Conservation (phyloP, 768 basidiomycete species). For the Mycena floridula region DNA sequence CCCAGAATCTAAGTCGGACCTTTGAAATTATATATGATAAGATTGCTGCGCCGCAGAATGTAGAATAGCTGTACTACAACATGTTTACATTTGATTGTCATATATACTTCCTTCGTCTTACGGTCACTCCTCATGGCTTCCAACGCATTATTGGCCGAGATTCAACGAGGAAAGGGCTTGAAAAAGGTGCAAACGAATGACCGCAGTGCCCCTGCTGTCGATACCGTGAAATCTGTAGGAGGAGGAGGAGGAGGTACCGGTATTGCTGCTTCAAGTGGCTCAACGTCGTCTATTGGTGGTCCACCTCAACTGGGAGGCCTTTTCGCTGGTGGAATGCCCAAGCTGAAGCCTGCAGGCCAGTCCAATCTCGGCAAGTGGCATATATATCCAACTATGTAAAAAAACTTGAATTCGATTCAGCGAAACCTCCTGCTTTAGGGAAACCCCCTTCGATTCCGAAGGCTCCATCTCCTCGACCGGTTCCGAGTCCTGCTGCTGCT, state of each 20-base stretch:
- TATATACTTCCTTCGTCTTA: too few relatives aligned
- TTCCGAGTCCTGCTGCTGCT: conserved; percentile 19
- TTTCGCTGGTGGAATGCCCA: conserved; percentile 91
- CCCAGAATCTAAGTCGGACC: too few relatives aligned
- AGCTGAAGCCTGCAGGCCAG: conserved; percentile 75
- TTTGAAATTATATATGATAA: too few relatives aligned
- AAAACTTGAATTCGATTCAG: conserved; percentile 26
- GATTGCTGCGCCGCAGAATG: too few relatives aligned
- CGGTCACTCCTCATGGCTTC: conserved; percentile 70
- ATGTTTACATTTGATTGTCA: too few relatives aligned
- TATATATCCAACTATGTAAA: conserved; percentile 2
- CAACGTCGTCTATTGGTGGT: conserved; percentile 26
- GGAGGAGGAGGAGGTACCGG: conserved; percentile 29
- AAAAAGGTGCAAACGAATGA: conserved; percentile 85
- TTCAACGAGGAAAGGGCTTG: conserved; percentile 75
- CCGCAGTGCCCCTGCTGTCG: conserved; percentile 63
- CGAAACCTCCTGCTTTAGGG: conserved; percentile 55
- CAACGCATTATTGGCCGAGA: conserved; percentile 70
- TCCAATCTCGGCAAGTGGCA: conserved; percentile 42
- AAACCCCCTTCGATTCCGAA: conserved; percentile 64
- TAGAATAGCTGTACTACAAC: too few relatives aligned
- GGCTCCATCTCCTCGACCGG: conserved; percentile 28
- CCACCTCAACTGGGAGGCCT: conserved; percentile 80
- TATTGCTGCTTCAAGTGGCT: conserved; percentile 18
- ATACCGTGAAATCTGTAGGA: conserved; percentile 32